Evolutionary conservation across 495 filamentous ascomycete species (phyloP).

Genomic region (Tuber brumale): DNA sequence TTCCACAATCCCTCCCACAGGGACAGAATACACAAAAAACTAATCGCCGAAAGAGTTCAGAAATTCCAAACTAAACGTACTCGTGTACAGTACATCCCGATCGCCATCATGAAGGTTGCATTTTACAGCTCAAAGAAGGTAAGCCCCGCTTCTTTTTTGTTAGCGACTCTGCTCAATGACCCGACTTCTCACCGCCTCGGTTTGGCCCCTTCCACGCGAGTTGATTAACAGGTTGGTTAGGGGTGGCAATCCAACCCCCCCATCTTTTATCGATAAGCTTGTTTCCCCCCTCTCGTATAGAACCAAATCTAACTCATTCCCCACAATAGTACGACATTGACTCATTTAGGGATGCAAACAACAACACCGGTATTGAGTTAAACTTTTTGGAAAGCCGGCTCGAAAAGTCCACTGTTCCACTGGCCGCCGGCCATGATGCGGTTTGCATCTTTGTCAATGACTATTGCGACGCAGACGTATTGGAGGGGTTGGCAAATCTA

Average conservation of each 20-base stretch:
- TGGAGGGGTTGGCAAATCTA: constrained; percentile 46
- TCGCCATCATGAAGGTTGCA: constrained; percentile 36
- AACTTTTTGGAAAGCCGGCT: constrained; percentile 35
- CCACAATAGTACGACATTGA: constrained; percentile 37
- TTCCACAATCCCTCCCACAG: neutral
- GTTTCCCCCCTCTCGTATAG: neutral
- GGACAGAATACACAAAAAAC: neutral
- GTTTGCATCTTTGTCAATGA: constrained; percentile 71
- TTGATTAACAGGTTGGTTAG: neutral
- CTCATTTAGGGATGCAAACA: constrained; percentile 31
- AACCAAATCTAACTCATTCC: constrained; percentile 10
- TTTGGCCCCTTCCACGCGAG: neutral
- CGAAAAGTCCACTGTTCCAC: constrained; percentile 48
- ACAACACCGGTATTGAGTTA: constrained; percentile 21
- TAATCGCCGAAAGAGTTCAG: neutral
- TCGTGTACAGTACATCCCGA: neutral
- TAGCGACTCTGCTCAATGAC: neutral
- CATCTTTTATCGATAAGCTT: constrained; percentile 25
- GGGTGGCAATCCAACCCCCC: neutral
- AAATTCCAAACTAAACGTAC: neutral
- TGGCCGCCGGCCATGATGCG: constrained; percentile 52
- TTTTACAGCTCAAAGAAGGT: constrained; percentile 41
- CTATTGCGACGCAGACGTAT: constrained; percentile 49
- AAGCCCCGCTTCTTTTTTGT: constrained; percentile 9
- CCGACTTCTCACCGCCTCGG: neutral